These are phyloP conservation scores for Cryptosporidium tyzzeri DNA, from an alignment of 169 alveolate species.

Conservation along the genomic window DNA sequence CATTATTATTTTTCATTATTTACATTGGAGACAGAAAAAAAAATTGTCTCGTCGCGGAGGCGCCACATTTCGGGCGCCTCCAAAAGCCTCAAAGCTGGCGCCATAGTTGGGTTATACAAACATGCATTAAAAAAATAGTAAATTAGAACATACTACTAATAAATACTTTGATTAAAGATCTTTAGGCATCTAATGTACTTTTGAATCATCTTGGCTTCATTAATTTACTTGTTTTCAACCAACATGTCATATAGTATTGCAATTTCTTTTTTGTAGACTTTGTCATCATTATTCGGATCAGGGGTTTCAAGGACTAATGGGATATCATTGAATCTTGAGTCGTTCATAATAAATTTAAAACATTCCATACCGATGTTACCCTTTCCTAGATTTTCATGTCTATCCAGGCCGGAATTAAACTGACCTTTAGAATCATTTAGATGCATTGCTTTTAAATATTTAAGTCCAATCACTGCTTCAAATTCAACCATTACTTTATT, in stretches of 20 bases:
- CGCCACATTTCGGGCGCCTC: background rate
- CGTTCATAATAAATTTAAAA: constrained; percentile 86
- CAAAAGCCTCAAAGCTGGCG: background rate
- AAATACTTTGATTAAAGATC: background rate
- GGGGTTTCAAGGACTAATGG: constrained; percentile 91
- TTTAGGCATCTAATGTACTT: background rate
- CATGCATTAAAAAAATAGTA: background rate
- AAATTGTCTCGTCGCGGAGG: background rate
- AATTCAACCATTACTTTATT: constrained; percentile 86
- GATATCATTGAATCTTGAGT: constrained; percentile 85
- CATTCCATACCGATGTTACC: constrained; percentile 89
- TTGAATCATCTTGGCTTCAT: background rate
- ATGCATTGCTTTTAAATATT: constrained; percentile 89
- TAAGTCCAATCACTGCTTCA: constrained; percentile 84
- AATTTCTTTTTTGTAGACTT: constrained; percentile 86
- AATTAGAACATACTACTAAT: background rate
- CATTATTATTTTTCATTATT: background rate
- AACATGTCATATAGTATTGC: constrained; percentile 45
- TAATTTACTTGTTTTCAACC: background rate
- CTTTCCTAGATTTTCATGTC: constrained; percentile 91
- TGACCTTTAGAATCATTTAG: constrained; percentile 90
- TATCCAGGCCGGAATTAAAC: constrained; percentile 88
- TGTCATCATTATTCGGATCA: constrained; percentile 84
- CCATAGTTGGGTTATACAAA: background rate
- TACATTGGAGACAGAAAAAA: constrained; percentile 7